Conservation (phyloP, 345 rosid species). For the Luvunga scandens region DNA sequence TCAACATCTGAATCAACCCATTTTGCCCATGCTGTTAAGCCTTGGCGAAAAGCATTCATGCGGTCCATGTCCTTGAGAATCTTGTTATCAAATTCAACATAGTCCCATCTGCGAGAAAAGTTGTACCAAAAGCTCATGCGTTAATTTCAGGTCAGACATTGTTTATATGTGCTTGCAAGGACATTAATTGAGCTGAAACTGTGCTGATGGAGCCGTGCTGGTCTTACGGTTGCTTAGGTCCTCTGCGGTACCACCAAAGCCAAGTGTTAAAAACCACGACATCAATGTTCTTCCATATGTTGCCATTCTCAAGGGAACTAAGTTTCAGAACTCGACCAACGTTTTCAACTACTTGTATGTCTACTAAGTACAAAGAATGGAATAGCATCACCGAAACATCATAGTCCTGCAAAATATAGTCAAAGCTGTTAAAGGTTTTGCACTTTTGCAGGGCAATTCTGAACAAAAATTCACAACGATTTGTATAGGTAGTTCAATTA, state of each 20-base stretch:
- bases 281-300: slow-evolving; percentile 49
- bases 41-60: slow-evolving; percentile 67
- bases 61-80: slow-evolving; percentile 60
- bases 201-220: not conserved
- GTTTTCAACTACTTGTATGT: slow-evolving; percentile 35
- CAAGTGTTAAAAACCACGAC: slow-evolving; percentile 63
- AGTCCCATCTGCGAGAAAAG: slow-evolving; percentile 69
- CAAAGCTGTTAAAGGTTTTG: not conserved
- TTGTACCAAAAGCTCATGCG: not conserved
- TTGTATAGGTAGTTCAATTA: not conserved
- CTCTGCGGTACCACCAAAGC: slow-evolving; percentile 73
- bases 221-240: slow-evolving; percentile 54
- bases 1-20: slow-evolving; percentile 86
- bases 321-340: slow-evolving; percentile 59
- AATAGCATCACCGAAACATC: slow-evolving; percentile 40
- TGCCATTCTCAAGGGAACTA: slow-evolving; percentile 43
- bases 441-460: not conserved
- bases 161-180: not conserved
- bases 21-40: slow-evolving; percentile 73
- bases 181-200: not conserved
- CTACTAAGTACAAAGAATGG: slow-evolving; percentile 43
- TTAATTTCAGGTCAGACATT: not conserved
- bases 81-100: slow-evolving; percentile 45
- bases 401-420: slow-evolving; percentile 41
- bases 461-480: not conserved